Percentiles rank a stretch among this genome's conserved stretches.
phyloP scores from a whole-genome alignment of 2,329 filamentous ascomycete genomes.

The Grosmannia clavigera region DNA sequence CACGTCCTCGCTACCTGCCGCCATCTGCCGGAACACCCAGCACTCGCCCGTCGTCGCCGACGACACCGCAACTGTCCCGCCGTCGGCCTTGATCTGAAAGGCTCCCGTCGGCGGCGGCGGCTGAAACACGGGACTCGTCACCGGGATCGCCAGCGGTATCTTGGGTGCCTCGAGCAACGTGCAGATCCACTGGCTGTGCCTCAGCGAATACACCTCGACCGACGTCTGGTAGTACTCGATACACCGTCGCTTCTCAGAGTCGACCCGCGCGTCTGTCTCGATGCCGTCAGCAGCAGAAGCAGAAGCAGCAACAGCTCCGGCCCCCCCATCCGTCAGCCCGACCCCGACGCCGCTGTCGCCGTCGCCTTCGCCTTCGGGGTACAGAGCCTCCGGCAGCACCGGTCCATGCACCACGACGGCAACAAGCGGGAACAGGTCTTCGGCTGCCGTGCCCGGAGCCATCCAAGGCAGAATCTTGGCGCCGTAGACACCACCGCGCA shows the following conservation, averaged over 20 bases:
- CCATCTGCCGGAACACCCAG: slow-evolving; percentile 55
- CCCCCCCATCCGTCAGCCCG: neutral
- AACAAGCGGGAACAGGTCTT: slow-evolving; percentile 56
- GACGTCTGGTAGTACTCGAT: slow-evolving; percentile 68
- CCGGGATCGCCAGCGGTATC: slow-evolving; percentile 43
- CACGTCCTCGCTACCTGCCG: slow-evolving; percentile 26
- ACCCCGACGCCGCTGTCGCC: slow-evolving; percentile 12
- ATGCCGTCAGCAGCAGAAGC: neutral
- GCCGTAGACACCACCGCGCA: slow-evolving; percentile 67
- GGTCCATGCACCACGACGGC: slow-evolving; percentile 74
- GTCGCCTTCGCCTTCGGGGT: neutral
- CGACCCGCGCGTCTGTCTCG: slow-evolving; percentile 10
- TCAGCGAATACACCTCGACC: slow-evolving; percentile 79
- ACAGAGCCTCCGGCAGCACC: slow-evolving; percentile 31
- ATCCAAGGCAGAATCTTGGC: slow-evolving; percentile 74
- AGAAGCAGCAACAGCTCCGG: neutral
- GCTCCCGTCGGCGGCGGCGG: slow-evolving; percentile 60
- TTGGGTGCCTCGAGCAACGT: slow-evolving; percentile 62
- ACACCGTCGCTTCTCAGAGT: slow-evolving; percentile 12
- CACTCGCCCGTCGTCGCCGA: slow-evolving; percentile 81
- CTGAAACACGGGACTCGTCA: slow-evolving; percentile 51
- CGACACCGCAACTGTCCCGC: slow-evolving; percentile 58
- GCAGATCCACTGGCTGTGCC: slow-evolving; percentile 57
- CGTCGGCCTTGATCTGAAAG: slow-evolving; percentile 60
- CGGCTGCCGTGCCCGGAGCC: slow-evolving; percentile 33